These are phyloP conservation scores for Bonnemaisonia californica DNA, from an alignment of 31 red algal genomes.

Conservation along the genomic window DNA sequence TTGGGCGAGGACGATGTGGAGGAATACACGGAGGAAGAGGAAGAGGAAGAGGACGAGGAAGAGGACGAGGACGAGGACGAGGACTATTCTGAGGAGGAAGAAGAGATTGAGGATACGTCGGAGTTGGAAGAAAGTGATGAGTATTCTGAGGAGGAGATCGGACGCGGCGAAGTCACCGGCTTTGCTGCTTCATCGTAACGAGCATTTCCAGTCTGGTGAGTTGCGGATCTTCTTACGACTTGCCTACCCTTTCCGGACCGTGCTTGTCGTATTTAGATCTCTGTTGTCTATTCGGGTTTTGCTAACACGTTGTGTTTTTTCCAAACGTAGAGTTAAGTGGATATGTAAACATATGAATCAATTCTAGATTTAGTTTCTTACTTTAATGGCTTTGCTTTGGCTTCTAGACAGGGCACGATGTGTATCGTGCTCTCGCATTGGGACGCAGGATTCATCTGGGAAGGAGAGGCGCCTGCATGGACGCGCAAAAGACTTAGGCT, in stretches of 20 bases:
- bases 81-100: constrained; percentile 17
- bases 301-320: not conserved
- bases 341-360: constrained; percentile 1
- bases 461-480: too few species aligned
- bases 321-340: not conserved
- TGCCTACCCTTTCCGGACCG: not conserved
- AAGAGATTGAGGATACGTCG: constrained; percentile 2
- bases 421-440: too few species aligned
- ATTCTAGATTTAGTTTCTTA: too few species aligned
- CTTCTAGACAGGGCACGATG: too few species aligned
- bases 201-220: not conserved
- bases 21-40: not conserved
- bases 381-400: too few species aligned
- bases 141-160: constrained; percentile 18
- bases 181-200: not conserved
- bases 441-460: too few species aligned
- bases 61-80: constrained; percentile 20
- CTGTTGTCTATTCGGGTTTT: not conserved
- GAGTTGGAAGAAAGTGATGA: not conserved
- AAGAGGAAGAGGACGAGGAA: not conserved
- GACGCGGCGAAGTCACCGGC: not conserved
- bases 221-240: not conserved
- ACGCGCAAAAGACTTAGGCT: too few species aligned
- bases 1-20: constrained; percentile 3
- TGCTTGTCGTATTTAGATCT: not conserved